Evolutionary conservation across 257 asterid genomes (phyloP), one percentile per base, ranked within the genome.

Genomic region (Paulownia fortunei): DNA sequence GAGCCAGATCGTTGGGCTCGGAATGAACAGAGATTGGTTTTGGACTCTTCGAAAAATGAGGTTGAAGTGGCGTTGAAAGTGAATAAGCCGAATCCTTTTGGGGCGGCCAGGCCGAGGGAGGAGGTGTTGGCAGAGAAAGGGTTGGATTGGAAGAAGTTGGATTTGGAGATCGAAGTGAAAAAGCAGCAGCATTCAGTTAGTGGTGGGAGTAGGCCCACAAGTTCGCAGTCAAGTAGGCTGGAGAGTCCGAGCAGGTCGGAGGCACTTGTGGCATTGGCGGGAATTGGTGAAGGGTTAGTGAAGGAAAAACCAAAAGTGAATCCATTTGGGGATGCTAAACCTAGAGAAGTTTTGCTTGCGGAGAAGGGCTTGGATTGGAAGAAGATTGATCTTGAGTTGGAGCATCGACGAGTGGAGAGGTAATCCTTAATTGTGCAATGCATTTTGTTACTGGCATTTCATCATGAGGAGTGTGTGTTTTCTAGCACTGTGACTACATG

Each of bases 271-370:
- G 42, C 61, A 47, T 34, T 81, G 81, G 87, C 72, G 26, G 92
- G 81, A 39, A 36, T 55, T 19, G 87, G 72, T 56, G 97, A 86
- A 66, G 87, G 66, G 60, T 79, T 36, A 8, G 88, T 63, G 84
- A 92, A 84, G 85, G 90, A 85, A n/a, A 93, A 82, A 78, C 92
- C 92, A 1, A 96, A 89, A 82, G 92, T 93, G 78, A 96, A 93
- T 76, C 99, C 99, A 47, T 96, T 96, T 76, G 98, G 99, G 32
- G 92, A 92, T 77, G 98, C 99, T 15, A 96, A 91, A 83, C 98
- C 99, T 52, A 88, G 99, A 84, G 99, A 96, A 84, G 90, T 96
- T 82, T 86, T 94, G 87, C 98, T 96, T 74, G 87, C 85, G 88
- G 91, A 90, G 89, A 96, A 94, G 81, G 98, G 98, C 55, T 78